Evolutionary conservation across 73 alveolate species (phyloP).

Genomic region (Stentor coeruleus): DNA sequence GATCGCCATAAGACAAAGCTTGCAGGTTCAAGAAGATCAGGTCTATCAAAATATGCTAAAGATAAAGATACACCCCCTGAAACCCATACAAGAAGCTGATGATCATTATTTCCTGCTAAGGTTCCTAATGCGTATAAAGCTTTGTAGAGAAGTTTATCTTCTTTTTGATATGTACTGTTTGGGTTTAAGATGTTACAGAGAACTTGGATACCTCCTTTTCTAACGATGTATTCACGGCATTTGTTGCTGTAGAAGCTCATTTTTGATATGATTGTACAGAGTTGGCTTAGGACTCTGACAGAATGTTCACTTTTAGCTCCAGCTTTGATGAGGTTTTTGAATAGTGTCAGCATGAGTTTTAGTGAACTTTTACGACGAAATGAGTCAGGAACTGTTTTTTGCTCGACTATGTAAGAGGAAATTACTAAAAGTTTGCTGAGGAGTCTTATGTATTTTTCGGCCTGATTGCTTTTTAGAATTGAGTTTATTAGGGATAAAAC

Average conservation of each 20-base stretch:
- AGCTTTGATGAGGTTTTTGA: not conserved
- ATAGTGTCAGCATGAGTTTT: not conserved
- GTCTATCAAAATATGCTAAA: not conserved
- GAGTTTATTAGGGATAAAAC: slow-evolving; percentile 17
- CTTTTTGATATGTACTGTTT: not conserved
- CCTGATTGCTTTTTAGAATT: not conserved
- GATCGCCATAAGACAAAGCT: not conserved
- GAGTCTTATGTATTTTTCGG: slow-evolving; percentile 8
- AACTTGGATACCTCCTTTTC: slow-evolving; percentile 14
- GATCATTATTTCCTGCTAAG: slow-evolving; percentile 11
- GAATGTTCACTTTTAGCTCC: slow-evolving; percentile 18
- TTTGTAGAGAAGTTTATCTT: not conserved
- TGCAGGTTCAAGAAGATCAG: not conserved
- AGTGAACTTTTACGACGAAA: slow-evolving; percentile 12
- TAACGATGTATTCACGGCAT: not conserved
- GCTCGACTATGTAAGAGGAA: slow-evolving; percentile 9
- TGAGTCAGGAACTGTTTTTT: slow-evolving; percentile 12
- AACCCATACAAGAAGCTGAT: slow-evolving; percentile 10
- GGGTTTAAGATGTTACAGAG: not conserved
- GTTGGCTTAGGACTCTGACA: not conserved
- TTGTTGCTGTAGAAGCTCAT: not conserved
- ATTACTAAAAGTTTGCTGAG: not conserved
- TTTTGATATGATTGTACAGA: not conserved
- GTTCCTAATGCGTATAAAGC: slow-evolving; percentile 8
- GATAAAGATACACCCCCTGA: slow-evolving; percentile 6